These are phyloP conservation scores for Beauveria varroae DNA, from an alignment of 2,329 filamentous ascomycete genomes.

Conservation along the genomic window DNA sequence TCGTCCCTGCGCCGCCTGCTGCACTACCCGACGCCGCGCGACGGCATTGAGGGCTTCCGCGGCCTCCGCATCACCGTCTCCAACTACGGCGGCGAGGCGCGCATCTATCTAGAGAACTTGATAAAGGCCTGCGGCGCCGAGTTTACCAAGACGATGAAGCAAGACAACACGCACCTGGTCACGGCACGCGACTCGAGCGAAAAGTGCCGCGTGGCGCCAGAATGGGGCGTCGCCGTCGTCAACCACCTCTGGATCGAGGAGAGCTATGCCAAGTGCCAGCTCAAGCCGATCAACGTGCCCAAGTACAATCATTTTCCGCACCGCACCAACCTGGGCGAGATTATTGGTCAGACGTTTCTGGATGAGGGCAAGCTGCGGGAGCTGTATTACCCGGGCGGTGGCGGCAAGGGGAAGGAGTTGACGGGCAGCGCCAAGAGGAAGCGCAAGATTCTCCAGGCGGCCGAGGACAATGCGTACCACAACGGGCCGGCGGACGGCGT, in stretches of 20 bases:
- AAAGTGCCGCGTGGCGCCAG: conserved; percentile 83
- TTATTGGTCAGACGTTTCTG: conserved; percentile 82
- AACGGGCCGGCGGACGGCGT: conserved; percentile 41
- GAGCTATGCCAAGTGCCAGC: conserved; percentile 82
- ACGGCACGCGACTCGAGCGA: conserved; percentile 85
- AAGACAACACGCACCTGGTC: conserved; percentile 91
- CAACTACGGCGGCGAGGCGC: conserved; percentile 92
- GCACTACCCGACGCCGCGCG: conserved; percentile 77
- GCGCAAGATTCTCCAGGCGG: conserved; percentile 41
- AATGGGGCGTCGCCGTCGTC: conserved; percentile 85
- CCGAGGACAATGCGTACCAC: conserved; percentile 42
- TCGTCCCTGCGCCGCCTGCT: conserved; percentile 74
- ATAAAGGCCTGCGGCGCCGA: conserved; percentile 76
- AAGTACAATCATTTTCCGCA: conserved; percentile 82
- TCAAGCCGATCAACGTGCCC: conserved; percentile 62
- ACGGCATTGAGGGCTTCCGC: conserved; percentile 74
- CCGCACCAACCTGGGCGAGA: conserved; percentile 84
- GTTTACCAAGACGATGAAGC: conserved; percentile 91
- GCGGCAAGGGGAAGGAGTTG: conserved; percentile 41
- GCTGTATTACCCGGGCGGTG: conserved; percentile 63
- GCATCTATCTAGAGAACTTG: conserved; percentile 88
- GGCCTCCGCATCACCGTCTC: conserved; percentile 77
- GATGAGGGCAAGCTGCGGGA: conserved; percentile 55
- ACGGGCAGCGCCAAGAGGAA: conserved; percentile 38
- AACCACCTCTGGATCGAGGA: conserved; percentile 98